These are phyloP conservation scores for Butyriboletus loyo DNA, from an alignment of 768 basidiomycete species.

Conservation along the genomic window DNA sequence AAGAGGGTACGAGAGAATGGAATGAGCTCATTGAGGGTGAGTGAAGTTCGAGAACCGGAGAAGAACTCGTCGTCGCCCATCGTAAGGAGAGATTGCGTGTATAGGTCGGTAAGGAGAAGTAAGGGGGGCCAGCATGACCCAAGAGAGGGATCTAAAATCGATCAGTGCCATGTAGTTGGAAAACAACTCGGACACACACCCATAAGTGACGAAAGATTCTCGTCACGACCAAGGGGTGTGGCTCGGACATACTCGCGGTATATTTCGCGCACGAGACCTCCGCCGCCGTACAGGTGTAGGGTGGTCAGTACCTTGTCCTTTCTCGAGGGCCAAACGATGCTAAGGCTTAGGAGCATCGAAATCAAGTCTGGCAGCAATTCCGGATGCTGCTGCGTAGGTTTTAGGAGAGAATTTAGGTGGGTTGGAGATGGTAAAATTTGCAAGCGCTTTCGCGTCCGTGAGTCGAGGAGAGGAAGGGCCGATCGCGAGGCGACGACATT, in stretches of 20 bases:
- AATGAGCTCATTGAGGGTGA: slow-evolving; percentile 77
- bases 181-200: slow-evolving; percentile 32
- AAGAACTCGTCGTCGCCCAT: slow-evolving; percentile 99
- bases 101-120: slow-evolving; percentile 76
- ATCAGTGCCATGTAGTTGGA: neutral
- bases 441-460: slow-evolving; percentile 61
- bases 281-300: slow-evolving; percentile 49
- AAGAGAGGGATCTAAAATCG: slow-evolving; percentile 42
- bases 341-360: slow-evolving; percentile 54
- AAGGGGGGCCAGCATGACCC: slow-evolving; percentile 61
- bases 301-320: slow-evolving; percentile 56
- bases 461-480: slow-evolving; percentile 47
- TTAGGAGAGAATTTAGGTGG: slow-evolving; percentile 58
- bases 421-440: slow-evolving; percentile 48
- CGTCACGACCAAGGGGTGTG: slow-evolving; percentile 60
- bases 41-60: slow-evolving; percentile 63
- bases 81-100: slow-evolving; percentile 79
- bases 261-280: slow-evolving; percentile 69
- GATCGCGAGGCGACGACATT: slow-evolving; percentile 34
- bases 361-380: slow-evolving; percentile 48
- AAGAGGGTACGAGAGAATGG: slow-evolving; percentile 74
- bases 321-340: slow-evolving; percentile 56
- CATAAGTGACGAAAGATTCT: slow-evolving; percentile 34
- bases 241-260: slow-evolving; percentile 65
- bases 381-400: slow-evolving; percentile 38